Evolutionary conservation across 805 yeast species (phyloP), one percentile per base, ranked within the genome.

Genomic region (Saturnispora mendoncae): DNA sequence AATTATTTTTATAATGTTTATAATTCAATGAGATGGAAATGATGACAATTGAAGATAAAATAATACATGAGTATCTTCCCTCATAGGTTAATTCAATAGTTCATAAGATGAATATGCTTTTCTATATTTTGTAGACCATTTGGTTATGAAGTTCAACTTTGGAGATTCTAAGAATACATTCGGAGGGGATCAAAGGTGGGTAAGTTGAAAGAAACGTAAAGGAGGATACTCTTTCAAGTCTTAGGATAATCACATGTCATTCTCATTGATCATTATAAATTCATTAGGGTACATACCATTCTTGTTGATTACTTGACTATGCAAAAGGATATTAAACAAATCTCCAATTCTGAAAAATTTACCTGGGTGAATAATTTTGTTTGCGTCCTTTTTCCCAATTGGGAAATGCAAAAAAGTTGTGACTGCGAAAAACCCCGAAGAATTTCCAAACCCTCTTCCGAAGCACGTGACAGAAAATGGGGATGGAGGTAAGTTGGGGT

Each of bases 261-360:
- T 10, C 8, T 13, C 25, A n/a, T 6, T 27, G 26, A 27, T 19
- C 25, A 6, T n/a, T 18, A 32, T 9, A 9, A 15, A 6, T 10
- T 15, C 7, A 30, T 6, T 15, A 8, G 6, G 6, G 15, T 29
- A 54, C 60, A 46, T 55, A 55, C 60, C 60, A 55, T 55, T 53
- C 52, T 55, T 54, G 48, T 31, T 25, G 48, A 38, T 41, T 44
- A 44, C 17, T 13, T 36, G 19, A 25, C 13, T 24, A 29, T 17
- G 30, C 33, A 24, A 18, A 38, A 38, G 36, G 32, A 38, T 31
- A 8, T 32, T 29, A 26, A 32, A 23, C n/a, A 17, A 19, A 8
- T 18, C 24, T 8, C 14, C 14, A 19, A 19, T 19, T 12, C n/a
- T 33, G 36, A 23, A 33, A 23, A 33, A 23, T 23, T 23, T 33